phyloP scores from a whole-genome alignment of 495 filamentous ascomycete genomes.

The Schizothecium vesticola region DNA sequence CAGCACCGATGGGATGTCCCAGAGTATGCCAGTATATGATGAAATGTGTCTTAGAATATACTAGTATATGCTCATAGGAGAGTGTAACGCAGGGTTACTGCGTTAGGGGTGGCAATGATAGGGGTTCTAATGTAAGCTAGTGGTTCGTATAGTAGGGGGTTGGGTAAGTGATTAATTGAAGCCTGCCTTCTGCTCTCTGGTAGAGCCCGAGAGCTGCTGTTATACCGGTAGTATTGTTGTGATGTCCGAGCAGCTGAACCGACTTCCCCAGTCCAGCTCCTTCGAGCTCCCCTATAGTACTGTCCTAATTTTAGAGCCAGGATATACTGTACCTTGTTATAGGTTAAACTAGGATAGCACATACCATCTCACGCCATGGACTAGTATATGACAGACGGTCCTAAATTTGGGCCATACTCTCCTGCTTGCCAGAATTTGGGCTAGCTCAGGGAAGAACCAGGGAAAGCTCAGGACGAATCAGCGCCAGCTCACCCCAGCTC shows the following conservation, averaged over 20 bases:
- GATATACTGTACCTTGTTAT: too few relatives aligned
- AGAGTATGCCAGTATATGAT: neutral
- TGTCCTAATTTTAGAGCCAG: too few relatives aligned
- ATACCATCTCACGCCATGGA: neutral
- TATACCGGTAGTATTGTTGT: constrained; percentile 8
- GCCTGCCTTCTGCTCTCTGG: constrained; percentile 5
- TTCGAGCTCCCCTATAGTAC: neutral
- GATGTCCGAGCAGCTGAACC: constrained; percentile 1
- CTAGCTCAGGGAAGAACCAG: constrained; percentile 4
- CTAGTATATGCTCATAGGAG: too few relatives aligned
- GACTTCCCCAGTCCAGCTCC: constrained; percentile 1
- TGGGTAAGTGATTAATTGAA: constrained; percentile 10
- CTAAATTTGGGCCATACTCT: constrained; percentile 7
- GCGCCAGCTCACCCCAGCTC: too few relatives aligned
- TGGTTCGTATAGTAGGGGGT: constrained; percentile 3
- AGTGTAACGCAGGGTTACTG: constrained; percentile 1
- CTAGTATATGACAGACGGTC: constrained; percentile 6
- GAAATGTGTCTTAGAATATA: too few relatives aligned
- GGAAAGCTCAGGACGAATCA: too few relatives aligned
- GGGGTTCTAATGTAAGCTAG: neutral
- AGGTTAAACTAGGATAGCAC: neutral
- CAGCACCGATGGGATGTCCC: neutral
- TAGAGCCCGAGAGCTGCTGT: constrained; percentile 1
- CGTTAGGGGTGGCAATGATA: constrained; percentile 1
- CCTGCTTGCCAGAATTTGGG: constrained; percentile 5